Percentiles rank a stretch among this genome's conserved stretches.
phyloP scores from a whole-genome alignment of 106 monocot genomes.

The Ottelia alismoides region DNA sequence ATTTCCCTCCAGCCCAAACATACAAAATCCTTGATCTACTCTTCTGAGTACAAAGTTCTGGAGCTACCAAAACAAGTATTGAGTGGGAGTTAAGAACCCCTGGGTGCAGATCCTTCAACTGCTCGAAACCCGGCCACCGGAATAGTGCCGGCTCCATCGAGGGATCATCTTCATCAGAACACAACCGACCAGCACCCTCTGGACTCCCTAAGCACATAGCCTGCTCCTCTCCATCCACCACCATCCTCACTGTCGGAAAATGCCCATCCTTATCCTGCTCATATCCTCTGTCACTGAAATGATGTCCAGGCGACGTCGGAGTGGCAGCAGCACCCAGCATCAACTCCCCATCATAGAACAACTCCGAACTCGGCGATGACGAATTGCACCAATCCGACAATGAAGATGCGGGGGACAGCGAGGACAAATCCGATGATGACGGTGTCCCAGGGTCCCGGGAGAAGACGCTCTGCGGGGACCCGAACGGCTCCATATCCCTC shows the following conservation, averaged over 20 bases:
- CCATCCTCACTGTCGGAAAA: slow-evolving; percentile 24
- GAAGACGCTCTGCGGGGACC: slow-evolving; percentile 26
- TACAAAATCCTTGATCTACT: slow-evolving; percentile 21
- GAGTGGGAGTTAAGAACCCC: slow-evolving; percentile 41
- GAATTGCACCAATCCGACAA: slow-evolving; percentile 46
- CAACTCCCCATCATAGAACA: slow-evolving; percentile 2
- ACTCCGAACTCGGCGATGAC: slow-evolving; percentile 17
- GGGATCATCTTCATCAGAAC: slow-evolving; percentile 4
- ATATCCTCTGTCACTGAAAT: slow-evolving; percentile 5
- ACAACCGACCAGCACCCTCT: slow-evolving; percentile 2
- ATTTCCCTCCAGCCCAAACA: slow-evolving; percentile 41
- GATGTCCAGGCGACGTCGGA: slow-evolving; percentile 1
- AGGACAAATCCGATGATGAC: slow-evolving; percentile 28
- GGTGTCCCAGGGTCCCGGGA: slow-evolving; percentile 24
- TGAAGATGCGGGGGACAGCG: slow-evolving; percentile 37
- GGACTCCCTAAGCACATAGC: neutral
- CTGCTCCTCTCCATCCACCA: slow-evolving; percentile 13
- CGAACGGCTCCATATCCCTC: slow-evolving; percentile 6
- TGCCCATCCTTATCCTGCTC: slow-evolving; percentile 37
- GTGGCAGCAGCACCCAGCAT: slow-evolving; percentile 10
- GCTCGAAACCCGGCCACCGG: slow-evolving; percentile 33
- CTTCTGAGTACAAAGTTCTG: slow-evolving; percentile 12
- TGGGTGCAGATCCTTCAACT: slow-evolving; percentile 34
- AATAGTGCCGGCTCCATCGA: slow-evolving; percentile 27
- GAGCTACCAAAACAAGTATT: slow-evolving; percentile 41